These are phyloP conservation scores for Rhizophagus prolifer DNA, from an alignment of 192 early-diverging fungal genomes.

Conservation along the genomic window DNA sequence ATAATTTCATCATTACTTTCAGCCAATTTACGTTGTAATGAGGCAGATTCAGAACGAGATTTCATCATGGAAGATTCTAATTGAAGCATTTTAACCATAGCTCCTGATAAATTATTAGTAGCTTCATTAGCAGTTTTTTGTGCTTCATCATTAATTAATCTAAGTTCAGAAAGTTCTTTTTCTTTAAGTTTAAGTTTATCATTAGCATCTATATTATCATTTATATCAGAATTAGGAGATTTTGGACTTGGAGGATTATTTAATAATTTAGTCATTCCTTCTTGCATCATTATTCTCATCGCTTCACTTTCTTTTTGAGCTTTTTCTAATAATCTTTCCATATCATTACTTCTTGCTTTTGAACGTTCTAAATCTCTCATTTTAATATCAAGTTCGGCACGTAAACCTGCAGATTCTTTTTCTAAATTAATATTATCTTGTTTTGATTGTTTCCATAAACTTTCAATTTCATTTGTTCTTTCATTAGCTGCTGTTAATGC, in stretches of 20 bases:
- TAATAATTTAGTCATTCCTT: constrained; percentile 38
- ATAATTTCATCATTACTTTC: constrained; percentile 44
- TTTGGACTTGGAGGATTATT: constrained; percentile 24
- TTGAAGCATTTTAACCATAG: constrained; percentile 43
- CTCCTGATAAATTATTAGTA: constrained; percentile 39
- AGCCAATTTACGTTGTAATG: constrained; percentile 40
- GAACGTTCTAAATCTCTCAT: constrained; percentile 35
- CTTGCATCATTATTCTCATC: constrained; percentile 40
- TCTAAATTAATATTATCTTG: constrained; percentile 38
- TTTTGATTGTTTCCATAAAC: constrained; percentile 37
- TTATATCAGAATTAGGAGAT: constrained; percentile 28
- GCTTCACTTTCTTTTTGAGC: constrained; percentile 42
- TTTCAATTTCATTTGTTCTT: constrained; percentile 41
- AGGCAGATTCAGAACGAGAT: constrained; percentile 45
- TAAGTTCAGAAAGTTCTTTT: constrained; percentile 39
- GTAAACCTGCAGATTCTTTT: constrained; percentile 33
- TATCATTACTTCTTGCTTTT: constrained; percentile 34
- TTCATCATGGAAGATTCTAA: constrained; percentile 48
- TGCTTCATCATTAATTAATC: constrained; percentile 33
- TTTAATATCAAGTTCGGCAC: constrained; percentile 38
- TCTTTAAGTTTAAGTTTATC: constrained; percentile 36
- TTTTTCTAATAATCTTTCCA: constrained; percentile 42
- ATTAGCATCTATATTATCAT: constrained; percentile 12
- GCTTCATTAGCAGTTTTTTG: constrained; percentile 33
- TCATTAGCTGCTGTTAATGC: constrained; percentile 39